Evolutionary conservation across 805 yeast genomes (phyloP).

Genomic region (Wickerhamiella allomyrinae): DNA sequence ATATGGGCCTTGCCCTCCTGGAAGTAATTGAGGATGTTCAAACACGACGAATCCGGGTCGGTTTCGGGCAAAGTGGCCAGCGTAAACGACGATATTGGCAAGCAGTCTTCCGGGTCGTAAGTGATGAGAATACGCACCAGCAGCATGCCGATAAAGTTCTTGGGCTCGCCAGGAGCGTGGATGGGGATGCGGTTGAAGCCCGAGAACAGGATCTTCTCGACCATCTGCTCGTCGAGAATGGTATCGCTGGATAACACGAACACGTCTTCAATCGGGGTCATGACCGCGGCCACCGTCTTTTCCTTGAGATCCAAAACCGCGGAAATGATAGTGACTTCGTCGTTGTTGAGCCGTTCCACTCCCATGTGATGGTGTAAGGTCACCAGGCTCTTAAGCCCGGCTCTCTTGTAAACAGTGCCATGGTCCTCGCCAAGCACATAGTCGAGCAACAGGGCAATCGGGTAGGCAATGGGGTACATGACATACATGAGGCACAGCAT

Average conservation of each 20-base stretch:
- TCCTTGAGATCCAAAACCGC: conserved; percentile 91
- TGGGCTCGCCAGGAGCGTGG: conserved; percentile 76
- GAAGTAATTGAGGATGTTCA: conserved; percentile 86
- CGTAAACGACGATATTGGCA: conserved; percentile 87
- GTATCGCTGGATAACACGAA: conserved; percentile 77
- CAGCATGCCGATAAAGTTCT: conserved; percentile 88
- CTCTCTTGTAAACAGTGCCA: conserved; percentile 84
- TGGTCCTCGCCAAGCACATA: conserved; percentile 84
- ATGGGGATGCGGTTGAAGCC: conserved; percentile 94
- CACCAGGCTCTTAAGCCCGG: conserved; percentile 85
- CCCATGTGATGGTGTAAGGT: conserved; percentile 91
- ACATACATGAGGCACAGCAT: conserved; percentile 72
- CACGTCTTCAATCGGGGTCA: conserved; percentile 89
- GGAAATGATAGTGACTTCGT: conserved; percentile 89
- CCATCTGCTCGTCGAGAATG: conserved; percentile 66
- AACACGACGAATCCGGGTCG: conserved; percentile 76
- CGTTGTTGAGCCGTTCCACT: conserved; percentile 80
- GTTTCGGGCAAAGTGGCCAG: conserved; percentile 95
- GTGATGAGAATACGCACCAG: conserved; percentile 83
- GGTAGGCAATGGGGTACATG: conserved; percentile 87
- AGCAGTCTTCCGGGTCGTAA: conserved; percentile 91
- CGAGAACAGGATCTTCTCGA: conserved; percentile 80
- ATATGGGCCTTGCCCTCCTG: conserved; percentile 97
- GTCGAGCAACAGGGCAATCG: conserved; percentile 71
- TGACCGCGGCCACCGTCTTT: conserved; percentile 68